Base-by-base conservation (phyloP, 2,329 filamentous ascomycete genomes). In the Aaosphaeria arxii region DNA sequence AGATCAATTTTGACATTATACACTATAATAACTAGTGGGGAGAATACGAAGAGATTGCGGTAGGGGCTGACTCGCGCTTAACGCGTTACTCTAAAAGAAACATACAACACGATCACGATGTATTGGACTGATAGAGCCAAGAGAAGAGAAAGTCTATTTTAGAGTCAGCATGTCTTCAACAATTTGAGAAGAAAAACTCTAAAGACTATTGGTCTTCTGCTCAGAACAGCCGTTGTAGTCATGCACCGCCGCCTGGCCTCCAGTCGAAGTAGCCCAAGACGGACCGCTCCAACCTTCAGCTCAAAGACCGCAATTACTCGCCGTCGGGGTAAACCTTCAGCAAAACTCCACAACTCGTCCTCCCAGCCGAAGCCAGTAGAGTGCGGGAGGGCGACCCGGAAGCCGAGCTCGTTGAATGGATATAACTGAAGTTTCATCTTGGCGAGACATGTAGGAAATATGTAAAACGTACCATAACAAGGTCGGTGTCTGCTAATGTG, bases 331-430 rank as follows among this genome's bases (percentile, higher is more conserved):
- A 55, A 66, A 55, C 56, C 59, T 62, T 58, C 64, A 64, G 60
- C 68, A 67, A 74, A 82, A 87, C 86, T 88, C 83, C 85, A 89
- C 86, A 85, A 88, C 86, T 79, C 67, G 72, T 89, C 86, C 77
- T 89, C 72, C 75, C 78, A 72, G 64, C 64, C 70, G 61, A 70
- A 50, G 51, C 69, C 57, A 63, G 83, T 89, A 75, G 69, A 81
- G 85, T 88, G 83, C 71, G 85, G 81, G 79, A 89, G 87, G 75
- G 81, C 83, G 80, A 81, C 84, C 87, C 77, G 85, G 85, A 76
- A 69, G 74, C 73, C 71, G 61, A 79, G 77, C 79, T 81, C 77
- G 69, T 81, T 78, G 79, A 82, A 82, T 81, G 79, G 79, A 82
- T 82, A 77, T 43, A 76, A 81, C 78, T 81, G 69, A 33, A 75